Evolutionary conservation across 2,329 filamentous ascomycete species (phyloP).

Genomic region (Hymenoscyphus albidus): DNA sequence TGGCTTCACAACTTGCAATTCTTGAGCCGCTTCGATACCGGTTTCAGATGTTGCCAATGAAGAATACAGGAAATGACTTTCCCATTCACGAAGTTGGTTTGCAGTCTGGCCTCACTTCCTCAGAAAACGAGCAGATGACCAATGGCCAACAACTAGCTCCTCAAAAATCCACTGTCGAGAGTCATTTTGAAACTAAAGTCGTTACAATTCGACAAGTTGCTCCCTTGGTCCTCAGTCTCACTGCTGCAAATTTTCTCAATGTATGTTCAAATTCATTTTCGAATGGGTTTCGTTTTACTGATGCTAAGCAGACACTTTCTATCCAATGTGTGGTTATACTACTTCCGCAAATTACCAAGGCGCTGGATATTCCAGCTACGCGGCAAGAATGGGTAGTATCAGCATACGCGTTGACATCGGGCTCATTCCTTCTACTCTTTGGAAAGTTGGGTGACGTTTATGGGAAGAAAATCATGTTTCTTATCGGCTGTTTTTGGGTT

Average conservation of each 20-base stretch:
- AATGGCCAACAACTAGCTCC: slow-evolving; percentile 6
- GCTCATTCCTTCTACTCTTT: slow-evolving; percentile 46
- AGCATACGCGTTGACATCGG: slow-evolving; percentile 41
- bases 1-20: too few species aligned
- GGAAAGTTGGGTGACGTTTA: slow-evolving; percentile 50
- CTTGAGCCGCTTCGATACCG: too few species aligned
- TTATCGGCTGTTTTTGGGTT: slow-evolving; percentile 55
- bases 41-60: too few species aligned
- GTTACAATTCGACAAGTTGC: slow-evolving; percentile 28
- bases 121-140: slow-evolving; percentile 8
- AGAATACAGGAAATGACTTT: too few species aligned
- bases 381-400: slow-evolving; percentile 36
- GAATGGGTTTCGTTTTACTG: not conserved
- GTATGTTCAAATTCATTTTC: slow-evolving; percentile 15
- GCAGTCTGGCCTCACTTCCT: not conserved
- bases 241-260: slow-evolving; percentile 29
- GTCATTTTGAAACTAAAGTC: slow-evolving; percentile 15
- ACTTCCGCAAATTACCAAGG: slow-evolving; percentile 28
- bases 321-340: slow-evolving; percentile 59
- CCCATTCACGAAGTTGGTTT: not conserved
- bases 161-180: slow-evolving; percentile 7
- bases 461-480: slow-evolving; percentile 44
- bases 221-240: slow-evolving; percentile 27
- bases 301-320: slow-evolving; percentile 47
- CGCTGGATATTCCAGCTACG: slow-evolving; percentile 30